These are phyloP conservation scores for Fusarium acutatum DNA, from an alignment of 2,329 filamentous ascomycete species.

Conservation along the genomic window DNA sequence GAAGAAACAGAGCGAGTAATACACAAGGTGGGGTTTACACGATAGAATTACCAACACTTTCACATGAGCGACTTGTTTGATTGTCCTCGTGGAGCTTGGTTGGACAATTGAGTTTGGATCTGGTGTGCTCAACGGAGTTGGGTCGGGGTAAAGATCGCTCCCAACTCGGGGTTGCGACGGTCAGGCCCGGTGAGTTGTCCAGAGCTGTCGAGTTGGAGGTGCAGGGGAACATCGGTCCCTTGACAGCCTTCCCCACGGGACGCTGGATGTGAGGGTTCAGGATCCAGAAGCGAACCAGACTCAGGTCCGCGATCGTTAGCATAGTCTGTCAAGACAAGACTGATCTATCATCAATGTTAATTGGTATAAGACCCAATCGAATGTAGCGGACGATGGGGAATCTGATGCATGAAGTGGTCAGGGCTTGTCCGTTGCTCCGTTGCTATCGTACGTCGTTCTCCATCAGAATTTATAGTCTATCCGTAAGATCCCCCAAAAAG, in stretches of 20 bases:
- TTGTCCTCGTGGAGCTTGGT: conserved; percentile 1
- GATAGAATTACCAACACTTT: conserved; percentile 28
- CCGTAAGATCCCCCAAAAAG: background rate
- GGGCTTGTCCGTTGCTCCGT: background rate
- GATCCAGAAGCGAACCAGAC: conserved; percentile 17
- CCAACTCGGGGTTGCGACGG: conserved; percentile 22
- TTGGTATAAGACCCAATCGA: conserved; percentile 11
- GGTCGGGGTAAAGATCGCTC: conserved; percentile 21
- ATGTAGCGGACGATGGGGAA: conserved; percentile 14
- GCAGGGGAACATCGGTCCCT: conserved; percentile 26
- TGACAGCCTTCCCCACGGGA: conserved; percentile 18
- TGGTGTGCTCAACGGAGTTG: conserved; percentile 25
- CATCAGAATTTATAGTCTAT: background rate
- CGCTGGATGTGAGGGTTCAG: background rate
- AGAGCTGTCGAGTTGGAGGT: background rate
- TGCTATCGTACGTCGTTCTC: background rate
- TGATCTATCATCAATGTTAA: conserved; percentile 5
- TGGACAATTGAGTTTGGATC: conserved; percentile 22
- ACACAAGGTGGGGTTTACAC: conserved; percentile 7
- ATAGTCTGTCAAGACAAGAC: background rate
- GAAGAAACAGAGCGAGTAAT: background rate
- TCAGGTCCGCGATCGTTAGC: background rate
- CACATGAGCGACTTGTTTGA: conserved; percentile 15
- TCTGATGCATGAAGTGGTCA: background rate
- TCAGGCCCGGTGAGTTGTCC: conserved; percentile 14